Base-by-base conservation (phyloP, 345 rosid species). In the Psidium friedrichsthalianum region DNA sequence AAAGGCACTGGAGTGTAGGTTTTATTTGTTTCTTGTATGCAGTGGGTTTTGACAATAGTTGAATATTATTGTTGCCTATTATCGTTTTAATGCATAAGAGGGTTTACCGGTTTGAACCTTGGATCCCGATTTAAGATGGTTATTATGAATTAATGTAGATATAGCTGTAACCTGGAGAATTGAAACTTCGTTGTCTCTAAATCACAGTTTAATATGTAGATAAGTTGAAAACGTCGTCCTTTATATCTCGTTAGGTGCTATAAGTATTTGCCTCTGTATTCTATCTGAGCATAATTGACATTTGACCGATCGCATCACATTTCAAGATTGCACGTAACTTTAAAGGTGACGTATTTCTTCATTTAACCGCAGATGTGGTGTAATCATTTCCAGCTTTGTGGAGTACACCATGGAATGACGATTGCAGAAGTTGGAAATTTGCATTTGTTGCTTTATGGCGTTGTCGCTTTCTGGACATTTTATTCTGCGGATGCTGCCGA, bases 341-440 rank as follows among this genome's bases (percentile, higher is more conserved):
- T 83, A n/a, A 85, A 29, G 32, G 56, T 82, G 86, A 42, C 52
- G 87, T 85, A 82, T 87, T 84, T 84, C 90, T 87, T 90, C 74
- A 49, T 86, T 69, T 84, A 32, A 64, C 89, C 74, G 86, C 87
- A 69, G 86, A 84, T 49, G 44, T 58, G 83, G 47, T 51, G 47
- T 40, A 52, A 81, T 84, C 74, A 74, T 84, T 74, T 88, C 25
- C 85, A 55, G 83, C 83, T 81, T 69, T 64, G 89, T 86, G 91
- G 90, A 83, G 83, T 83, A 42, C 87, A 84, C 90, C 83, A 80
- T 87, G 74, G 57, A 22, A 58, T 83, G 61, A 69, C 88, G 76
- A 82, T 82, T 85, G 55, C 81, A 59, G 78, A 88, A 84, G 49
- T 57, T 22, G 49, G 87, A 86, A 57, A n/a, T 58, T 82, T 83